Percentiles rank a stretch among this genome's conserved stretches.
These are phyloP conservation scores for Coffea canephora DNA, from an alignment of 257 asterid species.

Conservation along the genomic window DNA sequence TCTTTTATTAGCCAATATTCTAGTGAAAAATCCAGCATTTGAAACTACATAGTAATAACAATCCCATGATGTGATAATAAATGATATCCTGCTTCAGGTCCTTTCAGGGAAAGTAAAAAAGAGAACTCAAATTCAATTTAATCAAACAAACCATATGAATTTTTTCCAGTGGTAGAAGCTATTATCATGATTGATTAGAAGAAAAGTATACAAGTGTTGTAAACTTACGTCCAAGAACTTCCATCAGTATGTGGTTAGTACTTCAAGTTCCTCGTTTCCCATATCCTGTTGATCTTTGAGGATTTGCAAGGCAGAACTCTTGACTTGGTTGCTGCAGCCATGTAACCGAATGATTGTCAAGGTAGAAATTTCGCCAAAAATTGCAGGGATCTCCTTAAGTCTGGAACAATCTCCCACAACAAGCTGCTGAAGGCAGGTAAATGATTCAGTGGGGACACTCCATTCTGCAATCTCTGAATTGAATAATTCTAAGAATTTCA, in stretches of 20 bases:
- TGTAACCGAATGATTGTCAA: not conserved
- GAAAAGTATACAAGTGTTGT: too few species aligned
- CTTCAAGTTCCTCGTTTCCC: not conserved
- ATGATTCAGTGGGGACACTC: not conserved
- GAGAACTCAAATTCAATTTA: too few species aligned
- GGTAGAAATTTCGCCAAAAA: not conserved
- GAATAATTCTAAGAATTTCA: conserved; percentile 4
- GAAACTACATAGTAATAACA: too few species aligned
- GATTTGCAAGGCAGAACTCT: not conserved
- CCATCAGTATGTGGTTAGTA: not conserved
- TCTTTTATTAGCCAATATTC: too few species aligned
- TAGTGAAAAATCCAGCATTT: too few species aligned
- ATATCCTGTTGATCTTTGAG: not conserved
- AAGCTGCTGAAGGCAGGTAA: not conserved
- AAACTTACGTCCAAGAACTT: not conserved
- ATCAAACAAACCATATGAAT: too few species aligned
- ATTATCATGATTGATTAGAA: too few species aligned
- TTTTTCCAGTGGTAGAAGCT: too few species aligned
- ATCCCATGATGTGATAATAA: too few species aligned
- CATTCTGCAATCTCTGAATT: not conserved
- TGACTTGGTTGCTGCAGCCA: not conserved
- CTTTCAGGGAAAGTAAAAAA: too few species aligned
- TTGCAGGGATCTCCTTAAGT: not conserved
- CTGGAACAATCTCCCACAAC: not conserved
- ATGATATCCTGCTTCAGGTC: too few species aligned